Evolutionary conservation across 257 asterid genomes (phyloP).

Genomic region (Solanum verrucosum): DNA sequence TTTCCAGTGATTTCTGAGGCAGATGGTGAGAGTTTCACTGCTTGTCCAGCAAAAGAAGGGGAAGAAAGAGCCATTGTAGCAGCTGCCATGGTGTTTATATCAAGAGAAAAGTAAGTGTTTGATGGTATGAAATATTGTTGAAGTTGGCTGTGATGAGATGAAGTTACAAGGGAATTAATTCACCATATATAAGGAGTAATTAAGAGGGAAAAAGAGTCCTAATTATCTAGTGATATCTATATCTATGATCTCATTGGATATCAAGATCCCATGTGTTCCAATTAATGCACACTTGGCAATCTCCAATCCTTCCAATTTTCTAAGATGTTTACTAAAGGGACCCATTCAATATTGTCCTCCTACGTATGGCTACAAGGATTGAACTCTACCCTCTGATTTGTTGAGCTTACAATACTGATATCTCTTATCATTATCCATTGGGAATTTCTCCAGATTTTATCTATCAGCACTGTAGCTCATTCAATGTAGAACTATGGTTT

Average conservation of each 20-base stretch:
- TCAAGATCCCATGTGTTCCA: neutral
- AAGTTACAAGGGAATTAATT: neutral
- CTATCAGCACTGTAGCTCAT: neutral
- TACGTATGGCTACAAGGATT: neutral
- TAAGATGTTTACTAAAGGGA: neutral
- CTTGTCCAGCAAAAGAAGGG: too few relatives aligned
- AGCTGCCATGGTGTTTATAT: too few relatives aligned
- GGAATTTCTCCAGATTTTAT: neutral
- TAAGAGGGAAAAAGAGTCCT: neutral
- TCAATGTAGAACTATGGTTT: neutral
- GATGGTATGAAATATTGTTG: neutral
- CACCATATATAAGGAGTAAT: neutral
- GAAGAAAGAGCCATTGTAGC: too few relatives aligned
- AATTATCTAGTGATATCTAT: neutral
- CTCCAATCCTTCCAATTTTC: neutral
- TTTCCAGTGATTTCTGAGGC: too few relatives aligned
- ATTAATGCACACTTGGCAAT: neutral
- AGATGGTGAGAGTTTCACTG: too few relatives aligned
- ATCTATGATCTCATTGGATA: neutral
- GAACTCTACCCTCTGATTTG: neutral
- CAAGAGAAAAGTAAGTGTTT: neutral
- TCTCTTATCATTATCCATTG: neutral
- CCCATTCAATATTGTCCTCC: neutral
- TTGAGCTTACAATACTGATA: neutral
- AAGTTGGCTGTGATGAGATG: neutral